phyloP scores from a whole-genome alignment of 495 filamentous ascomycete species.

The Cairneyella variabilis region DNA sequence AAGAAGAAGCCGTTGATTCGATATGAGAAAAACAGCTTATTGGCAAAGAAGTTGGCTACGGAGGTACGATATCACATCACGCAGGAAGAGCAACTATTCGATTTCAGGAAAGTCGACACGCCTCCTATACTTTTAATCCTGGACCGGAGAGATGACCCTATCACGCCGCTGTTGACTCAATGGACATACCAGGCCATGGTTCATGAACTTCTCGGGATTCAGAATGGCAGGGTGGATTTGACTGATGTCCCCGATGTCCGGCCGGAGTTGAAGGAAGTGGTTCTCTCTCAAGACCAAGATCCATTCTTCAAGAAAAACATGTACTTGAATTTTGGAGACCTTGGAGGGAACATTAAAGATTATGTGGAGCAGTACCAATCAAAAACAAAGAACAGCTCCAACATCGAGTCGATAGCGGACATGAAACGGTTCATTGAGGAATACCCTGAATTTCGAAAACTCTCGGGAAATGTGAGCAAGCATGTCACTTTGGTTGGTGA shows the following conservation, averaged over 20 bases:
- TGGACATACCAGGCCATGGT: conserved; percentile 99
- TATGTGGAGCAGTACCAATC: conserved; percentile 97
- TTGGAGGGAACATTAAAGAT: conserved; percentile 96
- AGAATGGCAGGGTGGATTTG: conserved; percentile 87
- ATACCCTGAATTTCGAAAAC: conserved; percentile 93
- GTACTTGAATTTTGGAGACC: conserved; percentile 97
- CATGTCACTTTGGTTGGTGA: conserved; percentile 95
- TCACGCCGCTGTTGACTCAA: conserved; percentile 92
- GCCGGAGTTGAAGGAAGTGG: conserved; percentile 91
- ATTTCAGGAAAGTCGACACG: conserved; percentile 93
- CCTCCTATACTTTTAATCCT: conserved; percentile 88
- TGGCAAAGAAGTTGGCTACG: conserved; percentile 88
- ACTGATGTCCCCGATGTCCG: conserved; percentile 83
- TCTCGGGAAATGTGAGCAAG: conserved; percentile 97
- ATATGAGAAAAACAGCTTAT: conserved; percentile 85
- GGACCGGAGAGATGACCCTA: conserved; percentile 90
- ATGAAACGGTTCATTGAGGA: conserved; percentile 99
- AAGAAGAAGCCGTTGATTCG: conserved; percentile 96
- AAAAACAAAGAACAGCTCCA: conserved; percentile 86
- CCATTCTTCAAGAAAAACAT: conserved; percentile 99
- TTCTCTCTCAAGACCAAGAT: conserved; percentile 94
- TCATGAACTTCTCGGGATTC: conserved; percentile 88
- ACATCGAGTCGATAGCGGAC: conserved; percentile 93
- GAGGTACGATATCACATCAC: conserved; percentile 90
- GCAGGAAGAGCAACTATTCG: conserved; percentile 95